These are phyloP conservation scores for Sorghum bicolor DNA, from an alignment of 176 grass and related monocot species.

Conservation along the genomic window DNA sequence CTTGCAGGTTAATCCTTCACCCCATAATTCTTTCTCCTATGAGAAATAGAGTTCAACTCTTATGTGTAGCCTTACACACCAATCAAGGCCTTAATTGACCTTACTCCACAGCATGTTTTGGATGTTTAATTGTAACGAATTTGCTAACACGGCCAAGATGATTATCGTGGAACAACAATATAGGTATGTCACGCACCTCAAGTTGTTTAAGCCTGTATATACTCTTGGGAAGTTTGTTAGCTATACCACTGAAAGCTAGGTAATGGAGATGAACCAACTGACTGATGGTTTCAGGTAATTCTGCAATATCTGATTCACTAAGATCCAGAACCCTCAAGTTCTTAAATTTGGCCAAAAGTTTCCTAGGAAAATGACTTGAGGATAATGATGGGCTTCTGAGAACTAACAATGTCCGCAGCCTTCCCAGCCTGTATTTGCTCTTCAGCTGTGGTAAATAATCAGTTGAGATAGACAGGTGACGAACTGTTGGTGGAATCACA, in stretches of 20 bases:
- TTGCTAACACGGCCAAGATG: conserved; percentile 30
- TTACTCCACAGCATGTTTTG: conserved; percentile 19
- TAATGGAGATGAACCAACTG: conserved; percentile 55
- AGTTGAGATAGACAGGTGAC: conserved; percentile 46
- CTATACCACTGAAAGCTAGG: conserved; percentile 32
- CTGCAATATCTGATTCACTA: conserved; percentile 35
- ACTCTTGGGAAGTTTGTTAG: conserved; percentile 34
- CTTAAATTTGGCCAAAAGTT: conserved; percentile 34
- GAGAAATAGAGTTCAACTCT: too few relatives aligned
- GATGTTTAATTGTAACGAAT: conserved; percentile 24
- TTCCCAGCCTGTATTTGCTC: conserved; percentile 17
- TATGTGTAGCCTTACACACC: not conserved
- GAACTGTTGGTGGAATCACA: conserved; percentile 32
- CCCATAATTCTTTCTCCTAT: not conserved
- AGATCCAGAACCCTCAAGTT: conserved; percentile 50
- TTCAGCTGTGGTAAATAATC: conserved; percentile 29
- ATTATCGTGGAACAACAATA: conserved; percentile 1
- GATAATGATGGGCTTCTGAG: conserved; percentile 6
- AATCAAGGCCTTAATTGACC: not conserved
- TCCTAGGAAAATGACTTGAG: conserved; percentile 1
- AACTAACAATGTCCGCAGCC: conserved; percentile 40
- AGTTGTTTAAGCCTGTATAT: conserved; percentile 35
- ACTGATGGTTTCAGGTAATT: conserved; percentile 41
- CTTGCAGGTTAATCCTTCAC: not conserved
- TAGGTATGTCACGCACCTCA: conserved; percentile 28